A percentile compares a stretch with the other conserved stretches of the same genome.
phyloP scores from a whole-genome alignment of 345 rosid genomes.

The Populus davidiana region DNA sequence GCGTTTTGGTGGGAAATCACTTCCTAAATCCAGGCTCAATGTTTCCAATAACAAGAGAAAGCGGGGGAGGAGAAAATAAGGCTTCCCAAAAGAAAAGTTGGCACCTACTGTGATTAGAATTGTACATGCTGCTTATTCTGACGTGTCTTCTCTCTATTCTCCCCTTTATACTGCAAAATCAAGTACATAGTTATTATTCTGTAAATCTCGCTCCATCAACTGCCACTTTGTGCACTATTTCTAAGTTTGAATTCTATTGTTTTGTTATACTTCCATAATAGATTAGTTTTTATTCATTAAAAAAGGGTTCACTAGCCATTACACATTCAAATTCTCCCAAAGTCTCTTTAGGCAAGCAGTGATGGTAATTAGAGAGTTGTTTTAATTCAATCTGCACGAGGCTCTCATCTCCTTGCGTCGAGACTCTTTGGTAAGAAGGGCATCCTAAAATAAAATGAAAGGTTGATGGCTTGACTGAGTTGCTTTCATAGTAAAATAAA shows the following conservation, averaged over 20 bases:
- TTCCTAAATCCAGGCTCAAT: constrained; percentile 44
- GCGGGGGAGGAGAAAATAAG: constrained; percentile 44
- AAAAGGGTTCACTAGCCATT: not conserved
- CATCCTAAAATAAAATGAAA: too few species aligned
- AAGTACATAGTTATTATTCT: not conserved
- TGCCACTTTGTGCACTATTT: not conserved
- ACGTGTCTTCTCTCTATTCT: not conserved
- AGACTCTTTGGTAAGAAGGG: not conserved
- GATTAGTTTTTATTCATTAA: not conserved
- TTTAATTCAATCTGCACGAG: not conserved
- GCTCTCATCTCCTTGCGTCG: not conserved
- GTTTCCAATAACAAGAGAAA: constrained; percentile 45
- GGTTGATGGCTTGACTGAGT: too few species aligned
- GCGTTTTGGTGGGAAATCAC: constrained; percentile 21
- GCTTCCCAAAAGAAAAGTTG: not conserved
- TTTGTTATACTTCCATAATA: not conserved
- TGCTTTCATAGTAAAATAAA: not conserved
- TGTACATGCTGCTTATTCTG: not conserved
- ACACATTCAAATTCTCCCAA: not conserved
- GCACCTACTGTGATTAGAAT: not conserved
- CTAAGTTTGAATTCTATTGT: not conserved
- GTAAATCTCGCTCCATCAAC: not conserved
- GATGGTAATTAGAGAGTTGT: not conserved
- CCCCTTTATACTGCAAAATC: not conserved
- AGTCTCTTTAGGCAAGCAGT: not conserved